A percentile compares a stretch with the other conserved stretches of the same genome.
These are phyloP conservation scores for Tylopilus rubrobrunneus DNA, from an alignment of 768 basidiomycete species.

Conservation along the genomic window DNA sequence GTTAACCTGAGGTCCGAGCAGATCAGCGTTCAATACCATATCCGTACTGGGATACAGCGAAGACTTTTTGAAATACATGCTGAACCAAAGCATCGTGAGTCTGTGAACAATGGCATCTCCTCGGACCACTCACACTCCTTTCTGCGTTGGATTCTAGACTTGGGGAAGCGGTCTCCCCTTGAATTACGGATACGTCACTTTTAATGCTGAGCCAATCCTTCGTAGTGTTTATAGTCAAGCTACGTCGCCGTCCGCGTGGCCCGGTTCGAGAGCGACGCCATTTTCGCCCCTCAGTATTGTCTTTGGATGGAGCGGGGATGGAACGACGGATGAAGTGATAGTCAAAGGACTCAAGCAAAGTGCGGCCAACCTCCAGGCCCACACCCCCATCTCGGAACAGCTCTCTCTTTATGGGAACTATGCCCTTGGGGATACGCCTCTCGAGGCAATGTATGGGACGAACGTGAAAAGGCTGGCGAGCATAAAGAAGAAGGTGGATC, in stretches of 20 bases:
- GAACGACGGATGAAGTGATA: slow-evolving; percentile 38
- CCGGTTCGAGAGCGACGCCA: slow-evolving; percentile 35
- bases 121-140: neutral
- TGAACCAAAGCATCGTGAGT: slow-evolving; percentile 18
- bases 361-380: slow-evolving; percentile 36
- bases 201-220: slow-evolving; percentile 52
- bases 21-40: slow-evolving; percentile 20
- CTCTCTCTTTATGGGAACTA: slow-evolving; percentile 58
- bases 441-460: slow-evolving; percentile 47
- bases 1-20: slow-evolving; percentile 6
- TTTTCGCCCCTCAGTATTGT: slow-evolving; percentile 46
- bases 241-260: slow-evolving; percentile 42
- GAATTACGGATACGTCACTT: slow-evolving; percentile 38
- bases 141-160: slow-evolving; percentile 27
- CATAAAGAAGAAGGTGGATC: slow-evolving; percentile 49
- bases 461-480: slow-evolving; percentile 40
- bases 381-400: slow-evolving; percentile 41
- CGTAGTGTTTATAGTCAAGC: slow-evolving; percentile 38
- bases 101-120: neutral
- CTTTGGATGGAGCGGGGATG: slow-evolving; percentile 41
- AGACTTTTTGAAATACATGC: slow-evolving; percentile 17
- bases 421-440: slow-evolving; percentile 48
- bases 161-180: slow-evolving; percentile 39
- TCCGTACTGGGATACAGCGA: slow-evolving; percentile 22
- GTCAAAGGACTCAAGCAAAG: slow-evolving; percentile 38